Conservation (phyloP, 305 asterid genomes). For the Rubia tinctorum region DNA sequence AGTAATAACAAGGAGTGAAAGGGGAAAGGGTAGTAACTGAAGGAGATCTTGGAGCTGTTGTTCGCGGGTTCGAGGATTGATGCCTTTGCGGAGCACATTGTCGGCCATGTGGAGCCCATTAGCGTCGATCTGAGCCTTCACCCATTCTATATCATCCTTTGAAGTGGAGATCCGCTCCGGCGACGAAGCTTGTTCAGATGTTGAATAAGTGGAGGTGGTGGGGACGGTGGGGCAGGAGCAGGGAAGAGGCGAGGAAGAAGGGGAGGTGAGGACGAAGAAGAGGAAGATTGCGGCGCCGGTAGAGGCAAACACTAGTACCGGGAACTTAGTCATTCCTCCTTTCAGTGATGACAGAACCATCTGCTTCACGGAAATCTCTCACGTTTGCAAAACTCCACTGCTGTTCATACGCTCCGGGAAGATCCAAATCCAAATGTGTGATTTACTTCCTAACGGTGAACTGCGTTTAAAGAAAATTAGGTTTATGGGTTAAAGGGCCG, state of each 20-base stretch:
- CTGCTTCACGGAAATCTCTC: not conserved
- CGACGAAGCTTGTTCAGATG: not conserved
- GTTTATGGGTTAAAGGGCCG: too few relatives aligned
- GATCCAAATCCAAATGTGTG: too few relatives aligned
- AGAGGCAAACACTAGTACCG: slow-evolving; percentile 51
- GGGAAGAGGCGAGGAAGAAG: slow-evolving; percentile 37
- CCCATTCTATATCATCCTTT: slow-evolving; percentile 74
- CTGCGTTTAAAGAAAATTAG: too few relatives aligned
- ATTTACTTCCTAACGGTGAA: too few relatives aligned
- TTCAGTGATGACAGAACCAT: slow-evolving; percentile 36
- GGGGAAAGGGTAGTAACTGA: slow-evolving; percentile 23
- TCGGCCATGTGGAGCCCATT: slow-evolving; percentile 87
- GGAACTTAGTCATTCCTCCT: slow-evolving; percentile 73
- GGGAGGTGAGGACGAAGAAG: slow-evolving; percentile 45
- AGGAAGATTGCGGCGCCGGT: slow-evolving; percentile 46
- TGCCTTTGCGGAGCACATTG: slow-evolving; percentile 87
- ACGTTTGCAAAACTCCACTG: not conserved
- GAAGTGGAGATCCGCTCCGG: slow-evolving; percentile 52
- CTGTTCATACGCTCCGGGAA: not conserved
- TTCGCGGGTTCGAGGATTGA: slow-evolving; percentile 88
- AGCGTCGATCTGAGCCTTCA: slow-evolving; percentile 58
- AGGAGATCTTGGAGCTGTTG: slow-evolving; percentile 89
- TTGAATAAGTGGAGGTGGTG: slow-evolving; percentile 6
- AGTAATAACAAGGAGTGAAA: not conserved
- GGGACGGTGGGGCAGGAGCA: slow-evolving; percentile 19